Evolutionary conservation across 1,284 basidiomycete species (phyloP), one percentile per base, ranked within the genome.

Genomic region (Cutaneotrichosporon mucoides): DNA sequence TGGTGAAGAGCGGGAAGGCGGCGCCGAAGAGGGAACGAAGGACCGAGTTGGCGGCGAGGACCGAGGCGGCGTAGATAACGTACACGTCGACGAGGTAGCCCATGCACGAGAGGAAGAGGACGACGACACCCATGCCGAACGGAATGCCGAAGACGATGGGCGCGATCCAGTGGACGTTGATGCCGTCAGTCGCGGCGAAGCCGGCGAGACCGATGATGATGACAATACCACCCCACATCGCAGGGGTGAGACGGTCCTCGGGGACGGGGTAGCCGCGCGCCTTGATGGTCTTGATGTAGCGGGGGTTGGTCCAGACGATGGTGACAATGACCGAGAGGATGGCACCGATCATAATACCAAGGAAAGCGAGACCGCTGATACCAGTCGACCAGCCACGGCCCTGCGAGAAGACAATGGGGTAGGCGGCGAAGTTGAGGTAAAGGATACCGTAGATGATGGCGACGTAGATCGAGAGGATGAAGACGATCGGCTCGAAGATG

Each of bases 31-130:
- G 76, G 3, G 84, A 87, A 59, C 88, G 84, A 16, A 88, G 73
- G 48, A 90, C 83, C 16, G 88, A 84, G 45, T 86, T 88, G 56
- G 87, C 84, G 2, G 88, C 86, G 38, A 87, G 81, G 9, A 85
- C 85, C 56, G 83, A 85, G 0, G 86, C 86, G 24, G 66, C 60
- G 70, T 77, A 70, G 62, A 68, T 71, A 35, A 80, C 79, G 73
- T 86, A 87, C 5, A 82, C 77, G 66, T 86, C 85, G 81, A 86
- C 84, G 60, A 86, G 78, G 75, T 87, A 87, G 10, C 84, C 82
- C 37, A 82, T 82, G 16, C 84, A 73, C 38, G 82, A 81, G 61
- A 84, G 82, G 73, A 87, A 81, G 62, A 87, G 83, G 62, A 84
- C 80, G n/a, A 57, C 82, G 50, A 86, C 81, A 42, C 84, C 85